A percentile compares a stretch with the other conserved stretches of the same genome.
Conservation (phyloP, 768 basidiomycete species). For the Scleroderma citrinum region DNA sequence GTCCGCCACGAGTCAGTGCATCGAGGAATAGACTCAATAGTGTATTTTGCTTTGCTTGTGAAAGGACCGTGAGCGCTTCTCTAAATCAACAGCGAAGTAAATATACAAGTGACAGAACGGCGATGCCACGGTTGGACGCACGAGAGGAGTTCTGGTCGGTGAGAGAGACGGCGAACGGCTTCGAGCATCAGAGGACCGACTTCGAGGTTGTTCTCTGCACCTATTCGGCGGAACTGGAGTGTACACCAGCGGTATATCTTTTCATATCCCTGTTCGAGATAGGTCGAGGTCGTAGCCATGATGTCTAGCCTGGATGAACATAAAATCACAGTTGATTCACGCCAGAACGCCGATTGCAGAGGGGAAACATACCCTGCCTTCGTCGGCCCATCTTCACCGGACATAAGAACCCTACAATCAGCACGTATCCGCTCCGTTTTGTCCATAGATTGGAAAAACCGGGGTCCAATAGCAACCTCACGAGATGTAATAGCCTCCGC, state of each 20-base stretch:
- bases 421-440: constrained; percentile 75
- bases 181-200: constrained; percentile 61
- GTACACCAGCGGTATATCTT: constrained; percentile 84
- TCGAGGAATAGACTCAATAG: constrained; percentile 79
- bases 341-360: not conserved
- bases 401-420: constrained; percentile 84
- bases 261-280: constrained; percentile 85
- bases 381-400: constrained; percentile 75
- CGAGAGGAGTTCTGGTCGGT: constrained; percentile 67
- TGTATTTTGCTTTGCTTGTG: constrained; percentile 75
- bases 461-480: constrained; percentile 65
- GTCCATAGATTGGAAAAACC: constrained; percentile 84
- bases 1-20: constrained; percentile 85
- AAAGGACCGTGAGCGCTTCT: constrained; percentile 71
- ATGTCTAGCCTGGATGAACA: constrained; percentile 70
- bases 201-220: constrained; percentile 69
- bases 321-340: not conserved
- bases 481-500: constrained; percentile 68
- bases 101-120: not conserved
- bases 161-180: constrained; percentile 65
- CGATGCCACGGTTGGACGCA: constrained; percentile 7
- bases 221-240: constrained; percentile 78
- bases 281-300: constrained; percentile 72
- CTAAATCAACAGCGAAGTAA: constrained; percentile 27
- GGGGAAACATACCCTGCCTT: constrained; percentile 57